Percentiles rank a stretch among this genome's conserved stretches.
These are phyloP conservation scores for Sphaerulina populicola DNA, from an alignment of 2,329 filamentous ascomycete genomes.

Conservation along the genomic window DNA sequence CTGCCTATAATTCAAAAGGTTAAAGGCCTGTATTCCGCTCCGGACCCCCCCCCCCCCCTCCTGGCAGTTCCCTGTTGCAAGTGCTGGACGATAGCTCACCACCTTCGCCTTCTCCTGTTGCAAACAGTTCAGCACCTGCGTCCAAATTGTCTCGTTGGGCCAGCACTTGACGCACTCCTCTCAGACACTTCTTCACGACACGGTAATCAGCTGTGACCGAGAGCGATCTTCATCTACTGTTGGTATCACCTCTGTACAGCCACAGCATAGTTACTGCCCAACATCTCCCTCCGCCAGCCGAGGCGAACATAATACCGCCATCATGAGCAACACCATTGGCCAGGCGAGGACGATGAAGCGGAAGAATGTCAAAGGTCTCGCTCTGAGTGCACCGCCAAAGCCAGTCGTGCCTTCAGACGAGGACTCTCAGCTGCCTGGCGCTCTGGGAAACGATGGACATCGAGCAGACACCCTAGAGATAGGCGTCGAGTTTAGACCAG, in stretches of 20 bases:
- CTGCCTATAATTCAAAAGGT: too few species aligned
- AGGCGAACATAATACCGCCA: slow-evolving; percentile 15
- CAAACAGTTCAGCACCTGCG: too few species aligned
- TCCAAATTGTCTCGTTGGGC: too few species aligned
- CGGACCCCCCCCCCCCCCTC: too few species aligned
- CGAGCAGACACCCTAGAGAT: slow-evolving; percentile 75
- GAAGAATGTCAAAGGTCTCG: slow-evolving; percentile 97
- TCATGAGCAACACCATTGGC: slow-evolving; percentile 50
- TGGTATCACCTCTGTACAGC: background rate
- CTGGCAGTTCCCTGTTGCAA: too few species aligned
- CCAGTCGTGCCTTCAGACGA: slow-evolving; percentile 62
- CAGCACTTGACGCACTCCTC: too few species aligned
- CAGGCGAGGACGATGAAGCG: slow-evolving; percentile 80
- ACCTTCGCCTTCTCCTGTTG: too few species aligned
- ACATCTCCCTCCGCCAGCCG: slow-evolving; percentile 13
- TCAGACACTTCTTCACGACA: too few species aligned
- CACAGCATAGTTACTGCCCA: background rate
- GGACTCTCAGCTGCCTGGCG: slow-evolving; percentile 54
- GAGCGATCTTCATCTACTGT: background rate
- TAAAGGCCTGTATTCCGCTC: too few species aligned
- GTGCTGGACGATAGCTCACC: too few species aligned
- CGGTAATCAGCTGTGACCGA: background rate
- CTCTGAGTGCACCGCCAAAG: slow-evolving; percentile 71
- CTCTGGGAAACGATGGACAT: slow-evolving; percentile 48
- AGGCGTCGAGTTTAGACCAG: slow-evolving; percentile 91